Evolutionary conservation across 2,329 filamentous ascomycete genomes (phyloP).

Genomic region (Aspergillus vadensis): DNA sequence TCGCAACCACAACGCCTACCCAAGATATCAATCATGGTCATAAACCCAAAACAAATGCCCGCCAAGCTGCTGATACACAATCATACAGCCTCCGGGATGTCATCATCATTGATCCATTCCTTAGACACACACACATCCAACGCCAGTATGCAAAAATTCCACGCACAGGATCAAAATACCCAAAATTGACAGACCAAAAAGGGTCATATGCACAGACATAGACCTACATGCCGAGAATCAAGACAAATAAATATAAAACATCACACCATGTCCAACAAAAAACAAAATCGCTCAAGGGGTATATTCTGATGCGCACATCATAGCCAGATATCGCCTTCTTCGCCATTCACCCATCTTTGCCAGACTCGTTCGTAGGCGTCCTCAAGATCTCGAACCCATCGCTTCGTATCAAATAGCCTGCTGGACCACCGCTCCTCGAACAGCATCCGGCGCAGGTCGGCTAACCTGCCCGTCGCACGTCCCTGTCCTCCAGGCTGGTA

Average conservation of each 20-base stretch:
- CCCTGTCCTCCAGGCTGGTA: conserved; percentile 53
- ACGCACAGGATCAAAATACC: neutral
- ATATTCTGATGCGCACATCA: conserved; percentile 37
- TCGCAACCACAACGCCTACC: conserved; percentile 3
- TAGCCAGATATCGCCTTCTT: conserved; percentile 92
- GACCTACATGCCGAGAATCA: neutral
- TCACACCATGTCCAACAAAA: conserved; percentile 1
- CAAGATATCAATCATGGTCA: conserved; percentile 32
- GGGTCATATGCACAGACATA: neutral
- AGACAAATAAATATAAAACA: neutral
- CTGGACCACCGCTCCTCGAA: conserved; percentile 84
- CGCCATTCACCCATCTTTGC: conserved; percentile 80
- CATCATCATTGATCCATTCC: conserved; percentile 12
- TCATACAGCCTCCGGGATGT: neutral
- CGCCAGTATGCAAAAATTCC: conserved; percentile 14
- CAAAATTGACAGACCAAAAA: neutral
- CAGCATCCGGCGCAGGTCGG: conserved; percentile 76
- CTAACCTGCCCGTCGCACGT: conserved; percentile 64
- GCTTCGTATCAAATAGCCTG: conserved; percentile 83
- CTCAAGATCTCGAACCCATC: conserved; percentile 91
- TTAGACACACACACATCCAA: conserved; percentile 11
- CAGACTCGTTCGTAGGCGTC: conserved; percentile 85
- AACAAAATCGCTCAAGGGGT: conserved; percentile 9
- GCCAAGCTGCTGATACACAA: conserved; percentile 4
- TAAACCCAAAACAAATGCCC: conserved; percentile 1